phyloP scores from a whole-genome alignment of 371 early-diverging fungal species.

The Coemansia sp. region DNA sequence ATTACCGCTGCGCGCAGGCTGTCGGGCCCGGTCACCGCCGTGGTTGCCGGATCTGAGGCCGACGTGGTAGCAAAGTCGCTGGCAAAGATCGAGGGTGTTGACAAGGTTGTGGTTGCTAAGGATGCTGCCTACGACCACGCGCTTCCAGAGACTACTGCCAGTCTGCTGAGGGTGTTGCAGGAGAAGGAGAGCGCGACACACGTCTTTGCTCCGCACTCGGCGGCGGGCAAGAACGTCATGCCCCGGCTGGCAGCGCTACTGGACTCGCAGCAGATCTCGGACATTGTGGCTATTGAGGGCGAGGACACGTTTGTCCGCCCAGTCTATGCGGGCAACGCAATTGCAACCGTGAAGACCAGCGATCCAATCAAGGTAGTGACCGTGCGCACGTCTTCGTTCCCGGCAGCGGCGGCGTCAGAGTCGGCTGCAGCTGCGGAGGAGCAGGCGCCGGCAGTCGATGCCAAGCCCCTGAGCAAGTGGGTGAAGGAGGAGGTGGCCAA shows the following conservation, averaged over 20 bases:
- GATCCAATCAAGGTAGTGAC: constrained; percentile 89
- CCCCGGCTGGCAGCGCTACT: constrained; percentile 92
- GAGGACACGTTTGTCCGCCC: constrained; percentile 94
- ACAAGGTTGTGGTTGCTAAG: constrained; percentile 83
- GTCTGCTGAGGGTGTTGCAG: constrained; percentile 69
- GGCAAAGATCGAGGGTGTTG: constrained; percentile 71
- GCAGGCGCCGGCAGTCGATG: constrained; percentile 66
- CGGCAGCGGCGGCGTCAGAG: constrained; percentile 60
- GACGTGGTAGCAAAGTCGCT: constrained; percentile 70
- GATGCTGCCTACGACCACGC: constrained; percentile 74
- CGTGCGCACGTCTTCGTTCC: constrained; percentile 91
- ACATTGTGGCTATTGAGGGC: constrained; percentile 76
- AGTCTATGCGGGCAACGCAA: constrained; percentile 98
- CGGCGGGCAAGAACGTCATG: constrained; percentile 90
- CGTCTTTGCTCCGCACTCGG: constrained; percentile 83
- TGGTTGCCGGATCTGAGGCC: constrained; percentile 77
- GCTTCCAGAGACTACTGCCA: constrained; percentile 81
- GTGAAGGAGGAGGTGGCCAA: constrained; percentile 87
- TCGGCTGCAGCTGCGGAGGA: constrained; percentile 60
- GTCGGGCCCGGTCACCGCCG: constrained; percentile 79
- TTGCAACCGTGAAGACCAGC: constrained; percentile 89
- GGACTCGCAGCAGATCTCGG: constrained; percentile 90
- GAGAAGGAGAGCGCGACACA: constrained; percentile 78
- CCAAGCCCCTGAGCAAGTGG: constrained; percentile 69
- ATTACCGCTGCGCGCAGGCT: constrained; percentile 83